phyloP scores from a whole-genome alignment of 2,329 filamentous ascomycete species.

The Dendryphion nanum region DNA sequence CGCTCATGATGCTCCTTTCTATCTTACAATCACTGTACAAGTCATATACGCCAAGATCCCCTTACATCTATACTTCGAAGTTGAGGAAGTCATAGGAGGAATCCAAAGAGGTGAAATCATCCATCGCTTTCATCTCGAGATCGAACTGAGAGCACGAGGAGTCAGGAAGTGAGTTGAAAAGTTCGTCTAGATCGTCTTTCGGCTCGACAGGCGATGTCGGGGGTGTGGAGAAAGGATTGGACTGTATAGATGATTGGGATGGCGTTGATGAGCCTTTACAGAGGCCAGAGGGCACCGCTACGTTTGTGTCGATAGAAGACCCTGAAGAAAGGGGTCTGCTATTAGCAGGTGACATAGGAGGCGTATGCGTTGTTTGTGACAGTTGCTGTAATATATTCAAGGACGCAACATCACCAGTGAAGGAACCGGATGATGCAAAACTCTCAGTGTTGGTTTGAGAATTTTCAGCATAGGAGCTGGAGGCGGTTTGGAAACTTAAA shows the following conservation, averaged over 20 bases:
- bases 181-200: constrained; percentile 33
- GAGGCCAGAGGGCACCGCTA: constrained; percentile 20
- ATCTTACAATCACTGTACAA: not conserved
- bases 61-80: constrained; percentile 28
- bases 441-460: constrained; percentile 19
- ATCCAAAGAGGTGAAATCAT: constrained; percentile 32
- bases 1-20: not conserved
- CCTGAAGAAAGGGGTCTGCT: constrained; percentile 24
- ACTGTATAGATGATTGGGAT: constrained; percentile 34
- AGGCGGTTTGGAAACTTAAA: constrained; percentile 28
- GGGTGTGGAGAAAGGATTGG: constrained; percentile 38
- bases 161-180: constrained; percentile 32
- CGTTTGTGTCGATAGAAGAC: constrained; percentile 17
- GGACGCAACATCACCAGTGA: constrained; percentile 27
- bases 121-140: constrained; percentile 40
- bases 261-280: constrained; percentile 31
- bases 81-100: constrained; percentile 33
- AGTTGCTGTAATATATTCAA: constrained; percentile 37
- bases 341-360: constrained; percentile 38
- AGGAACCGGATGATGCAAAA: constrained; percentile 28
- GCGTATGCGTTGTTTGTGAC: constrained; percentile 34
- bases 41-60: not conserved
- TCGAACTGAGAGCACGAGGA: constrained; percentile 36
- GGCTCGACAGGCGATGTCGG: constrained; percentile 33
- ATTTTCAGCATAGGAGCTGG: constrained; percentile 28